Base-by-base conservation (phyloP, 257 asterid species). In the Verbena officinalis region DNA sequence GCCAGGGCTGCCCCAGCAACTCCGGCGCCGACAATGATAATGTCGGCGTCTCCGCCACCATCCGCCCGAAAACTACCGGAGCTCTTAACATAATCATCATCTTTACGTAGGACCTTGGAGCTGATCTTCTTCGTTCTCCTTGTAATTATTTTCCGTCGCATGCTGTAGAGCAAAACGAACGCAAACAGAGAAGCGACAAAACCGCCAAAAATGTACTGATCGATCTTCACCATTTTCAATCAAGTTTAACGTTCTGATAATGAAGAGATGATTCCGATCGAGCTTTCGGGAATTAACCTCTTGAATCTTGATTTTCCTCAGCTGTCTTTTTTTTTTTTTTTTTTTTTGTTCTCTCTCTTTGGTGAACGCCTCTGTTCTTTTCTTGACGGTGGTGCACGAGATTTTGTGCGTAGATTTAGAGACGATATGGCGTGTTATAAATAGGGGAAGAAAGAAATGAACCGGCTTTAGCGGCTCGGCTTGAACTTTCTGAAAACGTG, bases 1-100 rank as follows among this genome's bases (percentile, higher is more conserved):
- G 94, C 96, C n/a, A 85, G 73, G 30, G 94, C 91, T 2, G 94
- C 81, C 13, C 94, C 96, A 0, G 91, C 91, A 48, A 88, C 89
- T 1, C 96, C 94, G 30, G 94, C 95, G 42, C 95, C 95, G 45
- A 84, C 93, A 15, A 87, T 72, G 65, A 87, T 76, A 69, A 87
- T 34, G 62, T 88, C 91, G 1, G 84, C 72, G 7, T 72, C 80
- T 9, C 62, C 80, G 3, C 65, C 77, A 38, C 17, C 55, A 38
- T 53, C 70, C 67, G 36, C 12, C 60, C 36, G 65, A 16, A 4
- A 60, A 12, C 33, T 76, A 17, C 48, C 80, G 36, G 77, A 72
- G 58, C 62, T 53, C 51, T 62, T 62, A 55, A 4, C 33, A 40
- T 64, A 1, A 67, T 57, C 14, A 19, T 62, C 73, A 10, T 72